A percentile compares a stretch with the other conserved stretches of the same genome.
Conservation (phyloP, 768 basidiomycete genomes). For the Lactarius vividus region DNA sequence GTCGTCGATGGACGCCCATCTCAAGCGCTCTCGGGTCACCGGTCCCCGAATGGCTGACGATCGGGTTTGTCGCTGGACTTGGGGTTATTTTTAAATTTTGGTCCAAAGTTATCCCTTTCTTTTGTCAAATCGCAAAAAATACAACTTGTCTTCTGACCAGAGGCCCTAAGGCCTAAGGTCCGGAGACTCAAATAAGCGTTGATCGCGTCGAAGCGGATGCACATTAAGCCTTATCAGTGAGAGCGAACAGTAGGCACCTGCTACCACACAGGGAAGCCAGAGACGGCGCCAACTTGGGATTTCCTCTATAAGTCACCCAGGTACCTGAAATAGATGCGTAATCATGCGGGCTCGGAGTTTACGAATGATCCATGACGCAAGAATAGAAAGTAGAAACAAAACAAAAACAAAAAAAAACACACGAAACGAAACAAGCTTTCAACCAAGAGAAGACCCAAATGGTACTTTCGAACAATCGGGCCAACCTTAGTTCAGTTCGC, state of each 20-base stretch:
- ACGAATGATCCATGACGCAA: background rate
- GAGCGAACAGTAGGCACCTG: background rate
- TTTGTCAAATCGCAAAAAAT: background rate
- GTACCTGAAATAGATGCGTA: background rate
- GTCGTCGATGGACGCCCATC: background rate
- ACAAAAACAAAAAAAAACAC: background rate
- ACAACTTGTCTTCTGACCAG: constrained; percentile 2
- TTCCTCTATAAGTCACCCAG: background rate
- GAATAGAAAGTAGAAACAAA: background rate
- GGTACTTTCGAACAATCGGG: background rate
- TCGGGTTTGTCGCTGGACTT: constrained; percentile 15
- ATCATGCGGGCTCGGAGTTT: background rate
- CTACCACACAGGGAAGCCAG: background rate
- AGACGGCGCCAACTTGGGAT: background rate
- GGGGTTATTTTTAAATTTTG: background rate
- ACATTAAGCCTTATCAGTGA: constrained; percentile 23
- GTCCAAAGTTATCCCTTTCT: background rate
- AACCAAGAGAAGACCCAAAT: constrained; percentile 14
- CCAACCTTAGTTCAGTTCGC: background rate
- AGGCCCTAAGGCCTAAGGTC: constrained; percentile 6
- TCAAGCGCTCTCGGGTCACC: background rate
- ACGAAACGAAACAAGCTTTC: constrained; percentile 23
- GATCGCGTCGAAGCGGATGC: constrained; percentile 3
- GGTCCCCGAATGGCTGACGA: background rate
- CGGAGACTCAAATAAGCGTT: constrained; percentile 20